phyloP scores from a whole-genome alignment of 1,284 basidiomycete species.

The Ganoderma sp. region DNA sequence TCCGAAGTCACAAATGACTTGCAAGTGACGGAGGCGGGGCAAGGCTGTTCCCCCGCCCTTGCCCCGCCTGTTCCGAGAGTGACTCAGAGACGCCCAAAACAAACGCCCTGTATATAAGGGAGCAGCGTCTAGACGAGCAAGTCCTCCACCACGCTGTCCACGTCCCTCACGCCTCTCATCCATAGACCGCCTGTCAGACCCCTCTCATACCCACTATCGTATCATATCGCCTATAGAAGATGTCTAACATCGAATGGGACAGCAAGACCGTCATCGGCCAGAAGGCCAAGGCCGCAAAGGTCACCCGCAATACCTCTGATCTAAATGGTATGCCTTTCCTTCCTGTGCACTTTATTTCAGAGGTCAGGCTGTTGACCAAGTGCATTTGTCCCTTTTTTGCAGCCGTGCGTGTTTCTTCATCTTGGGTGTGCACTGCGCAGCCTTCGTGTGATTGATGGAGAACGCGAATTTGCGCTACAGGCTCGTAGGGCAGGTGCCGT shows the following conservation, averaged over 20 bases:
- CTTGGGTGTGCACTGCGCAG: constrained; percentile 1
- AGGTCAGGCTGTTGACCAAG: constrained; percentile 20
- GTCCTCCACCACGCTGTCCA: constrained; percentile 19
- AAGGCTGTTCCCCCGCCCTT: constrained; percentile 25
- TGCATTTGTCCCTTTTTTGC: constrained; percentile 18
- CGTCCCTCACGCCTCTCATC: constrained; percentile 10
- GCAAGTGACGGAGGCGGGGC: constrained; percentile 19
- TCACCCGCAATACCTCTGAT: constrained; percentile 70
- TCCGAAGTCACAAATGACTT: constrained; percentile 8
- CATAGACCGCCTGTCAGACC: constrained; percentile 1
- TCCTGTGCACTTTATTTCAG: constrained; percentile 1
- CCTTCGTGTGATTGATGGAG: constrained; percentile 11
- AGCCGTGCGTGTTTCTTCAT: constrained; percentile 53
- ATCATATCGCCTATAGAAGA: constrained; percentile 28
- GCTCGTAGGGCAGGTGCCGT: constrained; percentile 75
- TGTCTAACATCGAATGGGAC: constrained; percentile 67
- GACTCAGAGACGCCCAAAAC: constrained; percentile 30
- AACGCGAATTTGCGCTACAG: constrained; percentile 43
- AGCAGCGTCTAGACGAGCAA: constrained; percentile 23
- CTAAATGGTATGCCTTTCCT: constrained; percentile 67
- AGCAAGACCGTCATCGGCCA: constrained; percentile 78
- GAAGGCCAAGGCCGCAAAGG: constrained; percentile 72
- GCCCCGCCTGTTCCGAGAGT: constrained; percentile 22
- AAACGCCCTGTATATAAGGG: constrained; percentile 32
- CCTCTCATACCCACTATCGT: constrained; percentile 2